A percentile compares a stretch with the other conserved stretches of the same genome.
Conservation (phyloP, 768 basidiomycete genomes). For the Amanita inopinata region DNA sequence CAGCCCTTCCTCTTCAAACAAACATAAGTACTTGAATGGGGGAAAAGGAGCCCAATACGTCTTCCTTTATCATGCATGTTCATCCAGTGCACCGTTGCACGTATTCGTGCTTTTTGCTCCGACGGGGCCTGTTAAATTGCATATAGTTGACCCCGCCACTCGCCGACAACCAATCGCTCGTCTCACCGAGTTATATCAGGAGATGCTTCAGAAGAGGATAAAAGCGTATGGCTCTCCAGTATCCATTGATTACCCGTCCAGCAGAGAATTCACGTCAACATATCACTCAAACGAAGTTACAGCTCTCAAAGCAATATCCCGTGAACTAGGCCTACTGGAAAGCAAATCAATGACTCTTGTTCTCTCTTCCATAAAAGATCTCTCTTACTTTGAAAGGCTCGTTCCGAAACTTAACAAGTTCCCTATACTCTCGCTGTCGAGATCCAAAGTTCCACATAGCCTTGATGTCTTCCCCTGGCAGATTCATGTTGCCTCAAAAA, state of each 20-base stretch:
- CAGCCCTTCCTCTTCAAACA: conserved; percentile 42
- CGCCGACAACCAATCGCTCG: conserved; percentile 74
- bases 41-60: conserved; percentile 67
- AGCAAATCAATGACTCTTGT: conserved; percentile 67
- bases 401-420: conserved; percentile 70
- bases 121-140: conserved; percentile 57
- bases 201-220: conserved; percentile 45
- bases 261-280: conserved; percentile 50
- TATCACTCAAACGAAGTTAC: conserved; percentile 75
- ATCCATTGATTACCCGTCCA: conserved; percentile 55
- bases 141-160: conserved; percentile 86
- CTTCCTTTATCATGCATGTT: conserved; percentile 81
- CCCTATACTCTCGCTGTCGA: conserved; percentile 83
- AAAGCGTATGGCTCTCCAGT: conserved; percentile 27
- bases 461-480: conserved; percentile 89
- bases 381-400: conserved; percentile 68
- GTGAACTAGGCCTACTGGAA: conserved; percentile 73
- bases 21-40: conserved; percentile 63
- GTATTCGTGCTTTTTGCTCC: conserved; percentile 86
- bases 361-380: conserved; percentile 80
- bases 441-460: conserved; percentile 61
- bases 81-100: conserved; percentile 66
- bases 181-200: conserved; percentile 65
- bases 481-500: conserved; percentile 65
- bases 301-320: conserved; percentile 79